Percentiles rank a stretch among this genome's conserved stretches.
These are phyloP conservation scores for Trapa bicornis DNA, from an alignment of 345 rosid species.

Conservation along the genomic window DNA sequence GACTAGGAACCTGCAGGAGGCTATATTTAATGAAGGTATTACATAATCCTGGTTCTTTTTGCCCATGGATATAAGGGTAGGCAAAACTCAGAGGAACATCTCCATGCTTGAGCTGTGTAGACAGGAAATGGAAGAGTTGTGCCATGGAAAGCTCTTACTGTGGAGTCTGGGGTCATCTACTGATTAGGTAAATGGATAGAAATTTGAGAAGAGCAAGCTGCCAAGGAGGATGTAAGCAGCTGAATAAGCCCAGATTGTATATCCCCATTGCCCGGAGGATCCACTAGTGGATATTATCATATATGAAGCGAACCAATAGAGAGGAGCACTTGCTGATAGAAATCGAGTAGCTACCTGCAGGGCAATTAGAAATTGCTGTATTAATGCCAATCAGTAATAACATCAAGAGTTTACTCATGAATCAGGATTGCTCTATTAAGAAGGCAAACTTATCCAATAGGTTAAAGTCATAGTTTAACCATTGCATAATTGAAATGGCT, in stretches of 20 bases:
- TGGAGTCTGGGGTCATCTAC: background rate
- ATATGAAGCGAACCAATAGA: constrained; percentile 79
- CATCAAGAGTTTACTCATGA: background rate
- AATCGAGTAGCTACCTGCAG: constrained; percentile 82
- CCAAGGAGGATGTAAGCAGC: constrained; percentile 74
- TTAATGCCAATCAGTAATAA: background rate
- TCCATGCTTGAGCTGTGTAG: background rate
- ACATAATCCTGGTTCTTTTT: no score
- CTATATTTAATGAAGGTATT: no score
- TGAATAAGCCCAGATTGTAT: constrained; percentile 57
- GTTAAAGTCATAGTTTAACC: background rate
- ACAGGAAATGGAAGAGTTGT: background rate
- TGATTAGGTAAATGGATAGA: constrained; percentile 77
- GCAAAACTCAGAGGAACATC: background rate
- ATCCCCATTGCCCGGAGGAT: constrained; percentile 36
- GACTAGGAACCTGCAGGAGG: background rate
- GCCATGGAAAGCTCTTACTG: background rate
- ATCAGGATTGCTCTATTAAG: background rate
- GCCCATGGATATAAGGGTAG: no score
- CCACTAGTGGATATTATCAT: constrained; percentile 22
- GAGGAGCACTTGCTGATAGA: constrained; percentile 76
- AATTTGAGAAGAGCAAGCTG: constrained; percentile 70
- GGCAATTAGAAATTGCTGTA: background rate
- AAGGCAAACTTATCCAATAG: background rate
- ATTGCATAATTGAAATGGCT: background rate